These are phyloP conservation scores for Asclepias syriaca DNA, from an alignment of 257 asterid genomes.

Conservation along the genomic window DNA sequence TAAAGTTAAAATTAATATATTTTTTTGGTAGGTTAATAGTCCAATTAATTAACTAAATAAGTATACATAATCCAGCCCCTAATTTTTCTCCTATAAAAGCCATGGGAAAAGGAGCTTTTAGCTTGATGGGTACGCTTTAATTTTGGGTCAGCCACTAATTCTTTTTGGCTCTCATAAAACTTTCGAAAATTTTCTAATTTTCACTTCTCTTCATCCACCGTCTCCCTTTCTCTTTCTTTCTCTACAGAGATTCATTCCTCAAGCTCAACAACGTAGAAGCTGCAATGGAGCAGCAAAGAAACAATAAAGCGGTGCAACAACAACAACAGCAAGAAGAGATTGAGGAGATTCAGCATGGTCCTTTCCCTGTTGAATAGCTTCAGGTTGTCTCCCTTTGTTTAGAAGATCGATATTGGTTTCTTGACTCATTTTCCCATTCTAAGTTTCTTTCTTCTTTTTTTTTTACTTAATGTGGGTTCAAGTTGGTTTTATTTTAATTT, in stretches of 20 bases:
- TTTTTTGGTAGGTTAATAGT: too few relatives aligned
- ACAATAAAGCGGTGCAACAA: conserved; percentile 38
- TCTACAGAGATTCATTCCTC: not conserved
- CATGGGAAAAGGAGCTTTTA: not conserved
- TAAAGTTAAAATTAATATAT: too few relatives aligned
- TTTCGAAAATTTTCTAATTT: conserved; percentile 23
- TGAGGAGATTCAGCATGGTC: conserved; percentile 75
- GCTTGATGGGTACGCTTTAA: conserved; percentile 17
- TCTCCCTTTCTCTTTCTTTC: not conserved
- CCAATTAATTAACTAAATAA: too few relatives aligned
- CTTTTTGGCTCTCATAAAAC: conserved; percentile 21
- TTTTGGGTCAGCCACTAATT: not conserved
- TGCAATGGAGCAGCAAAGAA: conserved; percentile 74
- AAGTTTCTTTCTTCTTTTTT: too few relatives aligned
- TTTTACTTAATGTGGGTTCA: too few relatives aligned
- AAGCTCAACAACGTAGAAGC: conserved; percentile 1
- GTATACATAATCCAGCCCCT: not conserved
- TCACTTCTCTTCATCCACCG: not conserved
- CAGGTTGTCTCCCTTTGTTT: too few relatives aligned
- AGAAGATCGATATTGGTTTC: too few relatives aligned
- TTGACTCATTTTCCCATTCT: too few relatives aligned
- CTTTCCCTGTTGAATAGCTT: conserved; percentile 75
- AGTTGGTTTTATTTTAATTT: too few relatives aligned
- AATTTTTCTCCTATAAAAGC: not conserved
- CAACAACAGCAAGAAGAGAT: conserved; percentile 45